phyloP scores from a whole-genome alignment of 192 early-diverging fungal species.

The Entrophospora sp. region DNA sequence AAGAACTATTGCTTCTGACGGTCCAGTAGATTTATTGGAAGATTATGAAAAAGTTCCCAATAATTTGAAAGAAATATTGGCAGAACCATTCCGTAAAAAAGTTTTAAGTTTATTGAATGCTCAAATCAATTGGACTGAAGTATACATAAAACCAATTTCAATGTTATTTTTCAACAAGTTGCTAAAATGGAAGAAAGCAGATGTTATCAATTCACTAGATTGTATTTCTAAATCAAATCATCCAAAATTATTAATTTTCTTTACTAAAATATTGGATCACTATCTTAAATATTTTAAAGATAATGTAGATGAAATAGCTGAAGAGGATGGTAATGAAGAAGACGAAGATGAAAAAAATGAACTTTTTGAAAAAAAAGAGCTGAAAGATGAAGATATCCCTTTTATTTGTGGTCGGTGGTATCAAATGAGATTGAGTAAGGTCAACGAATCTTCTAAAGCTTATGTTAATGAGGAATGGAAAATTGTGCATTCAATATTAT shows the following conservation, averaged over 20 bases:
- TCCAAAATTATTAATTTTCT: no score
- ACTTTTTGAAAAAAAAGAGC: no score
- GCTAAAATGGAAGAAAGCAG: no score
- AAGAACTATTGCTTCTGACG: neutral
- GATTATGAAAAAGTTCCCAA: neutral
- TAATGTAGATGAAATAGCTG: no score
- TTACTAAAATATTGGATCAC: no score
- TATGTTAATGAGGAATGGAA: neutral
- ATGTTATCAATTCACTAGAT: no score
- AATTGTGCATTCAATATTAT: neutral
- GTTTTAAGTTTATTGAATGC: neutral
- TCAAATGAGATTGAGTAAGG: neutral
- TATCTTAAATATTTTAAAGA: no score
- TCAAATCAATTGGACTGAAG: neutral
- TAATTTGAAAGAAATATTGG: neutral
- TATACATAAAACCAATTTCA: neutral
- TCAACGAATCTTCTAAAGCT: neutral
- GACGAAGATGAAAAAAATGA: no score
- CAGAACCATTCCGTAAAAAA: neutral
- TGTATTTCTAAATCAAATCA: no score
- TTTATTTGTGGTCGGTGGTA: neutral
- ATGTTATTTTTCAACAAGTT: neutral
- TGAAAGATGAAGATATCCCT: no score
- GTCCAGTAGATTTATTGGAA: neutral
- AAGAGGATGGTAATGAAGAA: no score